Evolutionary conservation across 2,329 filamentous ascomycete species (phyloP), one percentile per base, ranked within the genome.

Genomic region (Zymoseptoria passerinii): DNA sequence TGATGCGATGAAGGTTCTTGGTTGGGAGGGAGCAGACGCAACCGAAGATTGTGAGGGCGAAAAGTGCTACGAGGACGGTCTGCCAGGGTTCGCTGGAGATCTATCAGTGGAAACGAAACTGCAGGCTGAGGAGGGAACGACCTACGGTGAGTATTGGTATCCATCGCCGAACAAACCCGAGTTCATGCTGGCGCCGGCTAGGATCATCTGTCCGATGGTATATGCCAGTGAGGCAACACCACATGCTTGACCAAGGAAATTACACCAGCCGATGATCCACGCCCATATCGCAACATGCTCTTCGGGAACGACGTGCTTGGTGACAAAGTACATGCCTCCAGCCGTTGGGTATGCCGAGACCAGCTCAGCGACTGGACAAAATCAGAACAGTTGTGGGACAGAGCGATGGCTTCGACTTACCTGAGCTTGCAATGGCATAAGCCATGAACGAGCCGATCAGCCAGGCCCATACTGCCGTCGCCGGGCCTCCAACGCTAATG

Each of bases 181-280:
- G 65, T 84, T 83, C 81, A 86, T 86, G 60, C 81, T 83, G 1
- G 75, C 80, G 20, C 78, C 78, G 5, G 84, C 83, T 35, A 86
- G 72, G 44, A 86, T 75, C 82, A 86, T 85, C 67, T 86, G 83
- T 18, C 81, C 80, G 52, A 86, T 80, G 0, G 81, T 84, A 59
- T 85, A 86, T 18, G 80, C 82, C 50, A 86, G 77, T 67, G 81
- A 84, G 8, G 82, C 82, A 10, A 85, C 82, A 44, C 83, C 83
- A 10, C 81, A 81, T 7, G 82, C 83, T 70, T 87, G 83, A 7
- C 83, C 83, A 0, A 86, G 76, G 29, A 86, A 79, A 63, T 86
- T 87, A 67, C 82, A 83, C 83, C 83, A 86, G n/a, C 83, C 83
- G 57, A 85, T 83, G 50, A 85, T 75, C 83, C 83, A 86, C 0